Base-by-base conservation (phyloP, 495 filamentous ascomycete genomes). In the Thermothielavioides terrestris region DNA sequence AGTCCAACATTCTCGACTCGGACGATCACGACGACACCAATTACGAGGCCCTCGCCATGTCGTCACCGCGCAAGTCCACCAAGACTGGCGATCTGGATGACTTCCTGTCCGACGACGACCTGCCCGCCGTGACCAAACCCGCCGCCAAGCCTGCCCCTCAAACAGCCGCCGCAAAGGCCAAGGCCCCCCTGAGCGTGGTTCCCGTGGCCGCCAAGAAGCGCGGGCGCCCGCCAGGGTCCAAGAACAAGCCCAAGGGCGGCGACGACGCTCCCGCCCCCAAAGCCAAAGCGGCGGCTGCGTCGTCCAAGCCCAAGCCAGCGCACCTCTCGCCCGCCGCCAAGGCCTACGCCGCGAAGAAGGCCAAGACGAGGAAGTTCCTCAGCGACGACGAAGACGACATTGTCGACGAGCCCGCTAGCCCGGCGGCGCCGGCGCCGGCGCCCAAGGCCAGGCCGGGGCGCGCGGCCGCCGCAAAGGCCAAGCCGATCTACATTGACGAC, bases 21-120 rank as follows among this genome's bases (percentile, higher is more conserved):
- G 82, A 86, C 38, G 77, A 81, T 42, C 77, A 83, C 42, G 77
- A 80, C 54, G 85, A 90, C 57, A 95, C 89, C 7, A 86, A 95
- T 58, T 95, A 94, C 70, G 86, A 84, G 65, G 84, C 82, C 65
- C 77, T 95, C 28, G 78, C 88, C 30, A 73, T 68, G 60, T 71
- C 74, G 9, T 77, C 74, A 3, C 74, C 76, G 3, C 63, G 67
- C 14, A 77, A 78, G 53, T 59, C 64, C 15, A 44, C 78, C 69
- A 63, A 83, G 71, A 46, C 78, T 61, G 77, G 72, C 69, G 82
- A 73, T 68, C 69, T 70, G 42, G 81, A 89, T 18, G 76, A 75
- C 22, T 74, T 80, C 61, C 50, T 81, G 3, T 80, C 83, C 0
- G 83, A 84, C 39, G 81, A 83, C 12, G 75, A 84, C 28, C 48